Conservation (phyloP, 139 green algal genomes). For the Deuterostichococcus epilithicus region DNA sequence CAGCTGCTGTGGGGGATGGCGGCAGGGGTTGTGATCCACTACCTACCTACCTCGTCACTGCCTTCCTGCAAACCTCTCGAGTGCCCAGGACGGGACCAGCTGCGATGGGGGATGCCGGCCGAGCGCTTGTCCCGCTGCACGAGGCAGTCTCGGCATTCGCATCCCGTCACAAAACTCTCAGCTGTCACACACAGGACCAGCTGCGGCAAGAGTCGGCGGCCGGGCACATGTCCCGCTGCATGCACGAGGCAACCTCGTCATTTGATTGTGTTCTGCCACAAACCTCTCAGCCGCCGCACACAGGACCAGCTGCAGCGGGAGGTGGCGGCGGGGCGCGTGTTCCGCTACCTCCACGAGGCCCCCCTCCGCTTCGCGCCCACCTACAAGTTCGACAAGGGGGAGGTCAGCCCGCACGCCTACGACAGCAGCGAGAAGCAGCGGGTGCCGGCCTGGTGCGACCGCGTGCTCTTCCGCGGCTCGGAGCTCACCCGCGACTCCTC, state of each 20-base stretch:
- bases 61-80: no score
- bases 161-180: no score
- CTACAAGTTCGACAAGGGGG: conserved; percentile 89
- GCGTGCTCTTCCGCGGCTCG: conserved; percentile 83
- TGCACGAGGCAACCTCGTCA: background rate
- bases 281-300: background rate
- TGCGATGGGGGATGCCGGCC: no score
- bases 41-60: no score
- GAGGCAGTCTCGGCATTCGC: no score
- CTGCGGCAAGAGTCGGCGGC: background rate
- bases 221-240: background rate
- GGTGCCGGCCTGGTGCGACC: conserved; percentile 85
- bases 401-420: conserved; percentile 49
- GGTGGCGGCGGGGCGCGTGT: conserved; percentile 49
- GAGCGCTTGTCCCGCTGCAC: no score
- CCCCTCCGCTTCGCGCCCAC: conserved; percentile 83
- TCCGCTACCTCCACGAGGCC: conserved; percentile 65
- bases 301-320: conserved; percentile 63
- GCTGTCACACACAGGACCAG: background rate
- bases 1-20: no score
- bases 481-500: background rate
- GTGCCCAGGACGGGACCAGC: no score
- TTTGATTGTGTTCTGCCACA: background rate
- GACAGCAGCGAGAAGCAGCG: conserved; percentile 82
- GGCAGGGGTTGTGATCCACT: no score